Evolutionary conservation across 2,329 filamentous ascomycete species (phyloP), one percentile per base, ranked within the genome.

Genomic region (Trichoderma koningiopsis): DNA sequence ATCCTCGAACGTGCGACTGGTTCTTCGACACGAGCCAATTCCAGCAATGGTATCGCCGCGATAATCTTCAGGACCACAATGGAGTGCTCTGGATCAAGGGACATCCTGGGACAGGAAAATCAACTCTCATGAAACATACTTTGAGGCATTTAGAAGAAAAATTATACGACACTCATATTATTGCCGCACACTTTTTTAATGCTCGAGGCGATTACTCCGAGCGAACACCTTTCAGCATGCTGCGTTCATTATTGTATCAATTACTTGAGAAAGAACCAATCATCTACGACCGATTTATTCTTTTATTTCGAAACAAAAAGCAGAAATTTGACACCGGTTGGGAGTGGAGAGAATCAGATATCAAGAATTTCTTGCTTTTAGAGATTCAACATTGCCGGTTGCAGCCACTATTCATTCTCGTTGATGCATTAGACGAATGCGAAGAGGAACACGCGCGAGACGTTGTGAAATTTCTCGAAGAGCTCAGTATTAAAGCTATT

Each of bases 1-100:
- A 47, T 4, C 43, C 19, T n/a, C 7, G 4, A 8, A 60, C 57
- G 16, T 60, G 57, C 35, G 37, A 60, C 1, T 60, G 57, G 57
- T 7, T 60, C 27, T 60, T 60, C n/a, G 5, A 31, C 22, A 31
- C 11, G 5, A 19, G 22, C 1, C 1, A 29, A 1, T 60, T 60
- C 13, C 57, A 7, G 22, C 5, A 31, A 1, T 60, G 57, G 57
- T 43, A 8, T 60, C 24, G 7, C 2, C 57, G 11, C 16, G 24
- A 60, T 5, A 22, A 22, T 2, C 7, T 22, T 11, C 19, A 11
- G 27, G 5, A 4, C 5, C 14, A 47, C n/a, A 47, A 60, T 16
- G 24, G 37, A 22, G 37, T 60, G 4, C 35, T 60, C 29, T 60
- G 57, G 57, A 14, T 60, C 37, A 60, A 47, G 27, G 57, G 57